Conservation (phyloP, 2,329 filamentous ascomycete species). For the Rugonectria rugulosa region DNA sequence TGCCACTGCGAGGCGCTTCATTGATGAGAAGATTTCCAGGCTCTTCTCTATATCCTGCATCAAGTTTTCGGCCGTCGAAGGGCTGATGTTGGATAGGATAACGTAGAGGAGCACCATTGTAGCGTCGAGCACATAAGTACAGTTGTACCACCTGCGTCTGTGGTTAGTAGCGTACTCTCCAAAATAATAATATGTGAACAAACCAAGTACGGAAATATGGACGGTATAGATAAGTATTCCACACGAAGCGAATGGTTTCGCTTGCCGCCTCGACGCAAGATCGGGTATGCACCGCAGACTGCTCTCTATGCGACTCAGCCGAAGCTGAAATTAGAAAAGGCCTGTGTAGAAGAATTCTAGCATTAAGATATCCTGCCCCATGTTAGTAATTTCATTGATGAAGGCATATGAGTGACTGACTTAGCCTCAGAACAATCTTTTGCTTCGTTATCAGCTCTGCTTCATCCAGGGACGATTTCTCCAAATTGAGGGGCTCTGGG, state of each 20-base stretch:
- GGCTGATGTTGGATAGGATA: constrained; percentile 9
- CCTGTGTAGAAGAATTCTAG: constrained; percentile 16
- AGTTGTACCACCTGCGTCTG: constrained; percentile 18
- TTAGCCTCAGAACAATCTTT: constrained; percentile 17
- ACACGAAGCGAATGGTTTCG: constrained; percentile 18
- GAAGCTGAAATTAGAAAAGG: constrained; percentile 10
- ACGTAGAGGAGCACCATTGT: constrained; percentile 20
- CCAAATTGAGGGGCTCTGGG: not conserved
- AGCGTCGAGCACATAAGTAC: constrained; percentile 18
- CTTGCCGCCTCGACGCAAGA: constrained; percentile 18
- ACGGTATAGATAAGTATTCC: constrained; percentile 16
- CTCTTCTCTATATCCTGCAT: constrained; percentile 19
- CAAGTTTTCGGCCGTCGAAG: not conserved
- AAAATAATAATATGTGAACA: not conserved
- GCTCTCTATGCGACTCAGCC: not conserved
- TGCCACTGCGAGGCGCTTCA: constrained; percentile 17
- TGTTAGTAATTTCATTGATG: not conserved
- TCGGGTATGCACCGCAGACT: not conserved
- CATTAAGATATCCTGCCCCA: constrained; percentile 6
- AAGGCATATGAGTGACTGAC: not conserved
- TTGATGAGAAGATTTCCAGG: constrained; percentile 16
- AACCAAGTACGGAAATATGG: constrained; percentile 20
- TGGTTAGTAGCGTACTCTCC: not conserved
- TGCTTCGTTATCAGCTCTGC: constrained; percentile 21
- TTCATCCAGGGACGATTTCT: constrained; percentile 10